Evolutionary conservation across 495 filamentous ascomycete genomes (phyloP).

Genomic region (Lasiosphaeria miniovina): DNA sequence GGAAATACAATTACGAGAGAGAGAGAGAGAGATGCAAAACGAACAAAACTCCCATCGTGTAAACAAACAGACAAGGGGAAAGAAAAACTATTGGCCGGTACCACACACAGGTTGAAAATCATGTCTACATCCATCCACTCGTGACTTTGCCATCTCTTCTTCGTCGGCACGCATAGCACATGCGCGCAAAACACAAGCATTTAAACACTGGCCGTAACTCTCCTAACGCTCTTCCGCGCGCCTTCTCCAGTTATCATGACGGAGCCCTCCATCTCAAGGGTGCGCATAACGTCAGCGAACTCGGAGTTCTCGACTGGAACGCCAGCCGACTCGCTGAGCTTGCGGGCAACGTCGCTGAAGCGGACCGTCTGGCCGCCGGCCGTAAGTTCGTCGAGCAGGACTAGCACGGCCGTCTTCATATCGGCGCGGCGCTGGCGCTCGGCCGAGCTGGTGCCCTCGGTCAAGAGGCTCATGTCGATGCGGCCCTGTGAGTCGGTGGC

Average conservation of each 20-base stretch:
- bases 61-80: not conserved
- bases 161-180: too few relatives aligned
- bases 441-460: conserved; percentile 81
- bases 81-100: not conserved
- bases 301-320: conserved; percentile 70
- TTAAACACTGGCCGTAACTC: conserved; percentile 55
- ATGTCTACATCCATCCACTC: conserved; percentile 7
- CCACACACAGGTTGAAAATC: not conserved
- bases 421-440: conserved; percentile 79
- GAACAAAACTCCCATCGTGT: not conserved
- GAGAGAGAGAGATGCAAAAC: not conserved
- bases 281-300: conserved; percentile 74
- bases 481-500: conserved; percentile 92
- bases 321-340: conserved; percentile 71
- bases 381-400: conserved; percentile 74
- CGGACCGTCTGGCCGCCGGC: conserved; percentile 65
- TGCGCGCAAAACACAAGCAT: too few relatives aligned
- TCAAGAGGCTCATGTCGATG: conserved; percentile 94
- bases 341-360: conserved; percentile 70
- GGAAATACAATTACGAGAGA: not conserved
- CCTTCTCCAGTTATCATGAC: conserved; percentile 85
- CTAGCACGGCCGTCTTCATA: conserved; percentile 74
- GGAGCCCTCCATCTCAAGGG: conserved; percentile 78
- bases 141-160: conserved; percentile 5
- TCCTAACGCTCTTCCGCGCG: conserved; percentile 73